Evolutionary conservation across 441 rosid genomes (phyloP).

Genomic region (Manihot esculenta): DNA sequence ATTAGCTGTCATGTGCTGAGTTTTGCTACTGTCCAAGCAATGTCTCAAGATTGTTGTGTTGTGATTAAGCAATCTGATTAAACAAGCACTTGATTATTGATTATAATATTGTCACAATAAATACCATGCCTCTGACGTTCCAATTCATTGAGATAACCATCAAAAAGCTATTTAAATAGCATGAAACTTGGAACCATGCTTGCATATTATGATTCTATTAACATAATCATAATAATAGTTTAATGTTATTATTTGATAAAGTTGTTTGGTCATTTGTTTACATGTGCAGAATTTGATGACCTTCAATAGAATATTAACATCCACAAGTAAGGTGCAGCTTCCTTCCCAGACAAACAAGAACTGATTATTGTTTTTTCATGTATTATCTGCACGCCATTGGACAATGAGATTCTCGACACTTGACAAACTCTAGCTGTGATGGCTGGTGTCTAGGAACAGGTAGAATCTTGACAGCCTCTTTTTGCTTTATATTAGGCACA

Average conservation of each 20-base stretch:
- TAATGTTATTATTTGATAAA: not conserved
- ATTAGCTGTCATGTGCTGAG: slow-evolving; percentile 5
- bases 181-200: not conserved
- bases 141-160: not conserved
- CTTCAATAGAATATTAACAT: not conserved
- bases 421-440: too few relatives aligned
- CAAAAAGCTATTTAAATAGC: not conserved
- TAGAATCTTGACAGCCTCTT: too few relatives aligned
- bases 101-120: not conserved
- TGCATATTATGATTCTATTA: not conserved
- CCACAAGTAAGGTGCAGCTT: not conserved
- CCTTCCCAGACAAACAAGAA: not conserved
- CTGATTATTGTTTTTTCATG: not conserved
- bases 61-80: not conserved
- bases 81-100: not conserved
- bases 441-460: too few relatives aligned
- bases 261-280: not conserved
- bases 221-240: not conserved
- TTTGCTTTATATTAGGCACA: too few relatives aligned
- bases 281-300: not conserved
- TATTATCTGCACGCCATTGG: not conserved
- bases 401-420: not conserved
- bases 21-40: not conserved
- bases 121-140: not conserved
- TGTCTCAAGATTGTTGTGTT: not conserved